Evolutionary conservation across 2,329 filamentous ascomycete species (phyloP), one percentile per base, ranked within the genome.

Genomic region (Alternaria viburni): DNA sequence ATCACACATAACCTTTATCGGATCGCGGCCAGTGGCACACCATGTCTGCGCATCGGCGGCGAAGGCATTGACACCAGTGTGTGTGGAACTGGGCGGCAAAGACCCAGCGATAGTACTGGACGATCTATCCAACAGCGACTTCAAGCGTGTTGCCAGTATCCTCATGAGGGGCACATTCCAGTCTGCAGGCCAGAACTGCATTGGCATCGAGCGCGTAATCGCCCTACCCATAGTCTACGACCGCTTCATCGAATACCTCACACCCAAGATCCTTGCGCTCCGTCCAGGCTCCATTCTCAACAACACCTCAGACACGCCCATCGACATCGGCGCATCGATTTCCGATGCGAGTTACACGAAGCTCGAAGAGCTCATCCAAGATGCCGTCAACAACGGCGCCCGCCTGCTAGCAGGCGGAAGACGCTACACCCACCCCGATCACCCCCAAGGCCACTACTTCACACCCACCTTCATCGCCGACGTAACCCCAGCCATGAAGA

Each of bases 131-230:
- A 86, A 93, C 74, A 80, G 70, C 55, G 83, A 87, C 72, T 85
- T 98, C 62, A 81, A 87, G 5, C 88, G 91, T 45, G 90, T 98
- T 54, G 87, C 88, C 43, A 92, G 93, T 66, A 91, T 96, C 67
- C 87, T 98, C 66, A 90, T 99, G 82, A 89, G 96, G 57, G 96
- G 95, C 56, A 93, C 93, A 10, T 99, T 98, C 82, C 96, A 99
- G 81, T 93, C 93, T 55, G 91, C 93, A 15, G 96, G 96, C 1
- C 96, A 99, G 80, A 99, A 99, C 82, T 99, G 96, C 81, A 95
- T 99, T 76, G 96, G 96, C 59, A 95, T 97, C 70, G 96, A 99
- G 83, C 91, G 96, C 59, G 90, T 98, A 75, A 90, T 98, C 70
- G 93, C 91, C 23, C 86, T 92, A 15, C 90, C 93, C 2, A 84